phyloP scores from a whole-genome alignment of 495 filamentous ascomycete species.

The Hyaloscypha finlandica region DNA sequence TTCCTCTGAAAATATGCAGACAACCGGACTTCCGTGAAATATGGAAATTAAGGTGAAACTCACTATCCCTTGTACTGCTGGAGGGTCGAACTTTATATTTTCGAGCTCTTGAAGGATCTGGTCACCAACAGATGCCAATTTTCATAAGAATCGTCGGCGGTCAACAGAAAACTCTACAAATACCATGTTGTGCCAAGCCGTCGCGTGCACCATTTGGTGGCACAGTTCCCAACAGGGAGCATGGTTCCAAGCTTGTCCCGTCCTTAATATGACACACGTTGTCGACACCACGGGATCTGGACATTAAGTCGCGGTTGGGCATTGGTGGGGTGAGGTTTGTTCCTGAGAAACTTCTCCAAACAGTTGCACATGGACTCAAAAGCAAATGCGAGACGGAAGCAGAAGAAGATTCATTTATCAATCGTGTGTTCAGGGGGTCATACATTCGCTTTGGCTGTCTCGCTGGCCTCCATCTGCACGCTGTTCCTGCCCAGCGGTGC shows the following conservation, averaged over 20 bases:
- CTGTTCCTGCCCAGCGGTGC: too few relatives aligned
- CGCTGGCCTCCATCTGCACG: not conserved
- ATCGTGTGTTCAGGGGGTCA: not conserved
- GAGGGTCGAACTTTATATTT: too few relatives aligned
- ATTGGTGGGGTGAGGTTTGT: not conserved
- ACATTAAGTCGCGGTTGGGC: not conserved
- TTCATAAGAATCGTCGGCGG: not conserved
- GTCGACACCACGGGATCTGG: not conserved
- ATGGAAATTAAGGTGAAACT: not conserved
- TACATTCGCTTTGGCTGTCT: not conserved
- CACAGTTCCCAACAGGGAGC: not conserved
- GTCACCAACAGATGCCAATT: not conserved
- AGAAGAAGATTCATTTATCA: not conserved
- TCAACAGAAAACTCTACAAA: not conserved
- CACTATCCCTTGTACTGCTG: not conserved
- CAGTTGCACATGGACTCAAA: not conserved
- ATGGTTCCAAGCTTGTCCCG: not conserved
- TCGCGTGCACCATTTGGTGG: too few relatives aligned
- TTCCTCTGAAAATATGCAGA: not conserved
- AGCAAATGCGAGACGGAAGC: not conserved
- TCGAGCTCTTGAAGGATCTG: too few relatives aligned
- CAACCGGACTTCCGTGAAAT: not conserved
- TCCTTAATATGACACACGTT: not conserved
- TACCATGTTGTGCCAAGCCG: not conserved
- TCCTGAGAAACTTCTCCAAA: not conserved